Conservation (phyloP, 78 protist species). For the Protostelium mycophagum region DNA sequence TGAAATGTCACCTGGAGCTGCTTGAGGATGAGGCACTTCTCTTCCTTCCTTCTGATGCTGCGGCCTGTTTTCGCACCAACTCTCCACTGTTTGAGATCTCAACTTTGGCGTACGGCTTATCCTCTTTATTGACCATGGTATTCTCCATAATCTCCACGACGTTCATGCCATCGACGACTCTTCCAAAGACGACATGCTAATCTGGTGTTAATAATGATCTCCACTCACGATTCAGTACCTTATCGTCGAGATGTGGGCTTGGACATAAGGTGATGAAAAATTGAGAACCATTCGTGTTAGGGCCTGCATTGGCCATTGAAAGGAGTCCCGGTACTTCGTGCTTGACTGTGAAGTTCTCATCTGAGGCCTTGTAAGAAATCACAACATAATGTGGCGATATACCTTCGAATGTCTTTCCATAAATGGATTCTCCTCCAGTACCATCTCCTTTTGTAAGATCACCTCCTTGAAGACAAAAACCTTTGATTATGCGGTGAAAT, state of each 20-base stretch:
- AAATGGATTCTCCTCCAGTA: conserved; percentile 96
- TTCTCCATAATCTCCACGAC: conserved; percentile 47
- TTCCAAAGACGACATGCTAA: conserved; percentile 95
- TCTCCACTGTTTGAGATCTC: conserved; percentile 60
- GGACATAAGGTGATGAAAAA: conserved; percentile 84
- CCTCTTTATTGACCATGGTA: conserved; percentile 13
- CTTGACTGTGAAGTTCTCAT: conserved; percentile 78
- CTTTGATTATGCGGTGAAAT: conserved; percentile 90
- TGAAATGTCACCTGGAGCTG: background rate
- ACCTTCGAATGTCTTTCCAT: conserved; percentile 74
- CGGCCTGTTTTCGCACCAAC: conserved; percentile 13
- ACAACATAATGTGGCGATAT: background rate
- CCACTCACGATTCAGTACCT: conserved; percentile 4
- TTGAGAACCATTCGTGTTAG: conserved; percentile 76
- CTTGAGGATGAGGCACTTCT: background rate
- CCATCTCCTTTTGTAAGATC: conserved; percentile 92
- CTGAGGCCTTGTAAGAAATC: conserved; percentile 2
- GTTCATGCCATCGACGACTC: conserved; percentile 46
- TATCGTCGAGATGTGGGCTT: conserved; percentile 90
- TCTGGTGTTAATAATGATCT: conserved; percentile 4
- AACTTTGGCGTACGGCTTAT: conserved; percentile 57
- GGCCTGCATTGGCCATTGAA: conserved; percentile 94
- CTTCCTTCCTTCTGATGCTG: conserved; percentile 2
- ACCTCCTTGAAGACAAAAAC: conserved; percentile 82
- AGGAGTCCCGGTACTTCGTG: conserved; percentile 81